Evolutionary conservation across 768 basidiomycete genomes (phyloP).

Genomic region (Boletus fagicola): DNA sequence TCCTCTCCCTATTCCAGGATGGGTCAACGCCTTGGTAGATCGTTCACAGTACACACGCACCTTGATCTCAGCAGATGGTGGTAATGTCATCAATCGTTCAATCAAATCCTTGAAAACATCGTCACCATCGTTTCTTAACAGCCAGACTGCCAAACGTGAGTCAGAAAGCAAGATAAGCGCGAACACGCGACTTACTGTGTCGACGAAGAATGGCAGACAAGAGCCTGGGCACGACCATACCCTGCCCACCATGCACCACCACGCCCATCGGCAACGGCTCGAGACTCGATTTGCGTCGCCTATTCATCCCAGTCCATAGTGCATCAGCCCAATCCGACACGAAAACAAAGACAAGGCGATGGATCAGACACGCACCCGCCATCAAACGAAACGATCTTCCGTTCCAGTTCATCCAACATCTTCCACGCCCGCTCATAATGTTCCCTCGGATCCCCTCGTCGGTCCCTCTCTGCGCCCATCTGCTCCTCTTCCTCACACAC

Average conservation of each 20-base stretch:
- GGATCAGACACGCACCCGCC: constrained; percentile 39
- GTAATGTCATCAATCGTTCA: constrained; percentile 54
- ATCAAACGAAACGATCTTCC: constrained; percentile 52
- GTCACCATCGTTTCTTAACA: constrained; percentile 55
- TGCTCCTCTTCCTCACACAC: constrained; percentile 23
- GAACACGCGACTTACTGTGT: constrained; percentile 51
- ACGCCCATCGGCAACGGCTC: constrained; percentile 26
- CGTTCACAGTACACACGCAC: constrained; percentile 33
- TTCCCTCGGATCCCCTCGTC: constrained; percentile 44
- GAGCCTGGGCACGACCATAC: constrained; percentile 58
- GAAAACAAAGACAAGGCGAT: not conserved
- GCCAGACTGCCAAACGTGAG: constrained; percentile 50
- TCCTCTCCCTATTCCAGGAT: constrained; percentile 62
- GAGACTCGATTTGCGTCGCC: constrained; percentile 46
- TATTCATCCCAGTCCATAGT: constrained; percentile 12
- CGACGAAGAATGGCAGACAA: constrained; percentile 62
- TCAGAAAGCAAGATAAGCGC: constrained; percentile 4
- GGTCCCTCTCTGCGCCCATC: constrained; percentile 25
- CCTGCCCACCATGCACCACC: constrained; percentile 33
- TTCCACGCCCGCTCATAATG: constrained; percentile 55
- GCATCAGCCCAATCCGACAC: not conserved
- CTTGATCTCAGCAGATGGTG: constrained; percentile 56
- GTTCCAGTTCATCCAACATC: constrained; percentile 63
- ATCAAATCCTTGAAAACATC: constrained; percentile 54
- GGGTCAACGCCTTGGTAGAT: not conserved